These are phyloP conservation scores for Amniculicola lignicola DNA, from an alignment of 495 filamentous ascomycete genomes.

Conservation along the genomic window DNA sequence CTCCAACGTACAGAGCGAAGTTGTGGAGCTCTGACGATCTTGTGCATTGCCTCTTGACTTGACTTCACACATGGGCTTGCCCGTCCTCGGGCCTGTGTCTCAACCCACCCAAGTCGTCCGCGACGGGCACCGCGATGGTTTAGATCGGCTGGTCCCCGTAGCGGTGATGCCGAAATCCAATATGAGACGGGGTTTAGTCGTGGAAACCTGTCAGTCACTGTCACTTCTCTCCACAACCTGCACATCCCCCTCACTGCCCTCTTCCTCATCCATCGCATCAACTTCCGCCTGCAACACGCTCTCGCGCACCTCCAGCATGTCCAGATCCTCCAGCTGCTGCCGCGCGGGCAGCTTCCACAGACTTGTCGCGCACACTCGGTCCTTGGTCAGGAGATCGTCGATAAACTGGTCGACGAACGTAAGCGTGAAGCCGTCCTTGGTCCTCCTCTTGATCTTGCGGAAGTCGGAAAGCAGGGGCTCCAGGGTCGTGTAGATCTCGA, in stretches of 20 bases:
- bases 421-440: slow-evolving; percentile 65
- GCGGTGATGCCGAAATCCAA: too few species aligned
- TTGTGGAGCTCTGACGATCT: too few species aligned
- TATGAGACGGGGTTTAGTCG: too few species aligned
- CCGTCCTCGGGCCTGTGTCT: too few species aligned
- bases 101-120: too few species aligned
- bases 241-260: slow-evolving; percentile 24
- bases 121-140: too few species aligned
- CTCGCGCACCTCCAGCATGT: slow-evolving; percentile 76
- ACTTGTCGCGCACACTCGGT: slow-evolving; percentile 85
- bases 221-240: not conserved
- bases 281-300: slow-evolving; percentile 80
- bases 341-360: slow-evolving; percentile 86
- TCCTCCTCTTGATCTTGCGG: slow-evolving; percentile 74
- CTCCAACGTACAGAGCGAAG: too few species aligned
- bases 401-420: slow-evolving; percentile 91
- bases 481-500: slow-evolving; percentile 72
- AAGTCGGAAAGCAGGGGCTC: slow-evolving; percentile 82
- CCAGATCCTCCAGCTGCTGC: slow-evolving; percentile 82
- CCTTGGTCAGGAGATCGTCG: slow-evolving; percentile 85
- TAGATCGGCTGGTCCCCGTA: too few species aligned
- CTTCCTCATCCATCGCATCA: slow-evolving; percentile 73
- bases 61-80: too few species aligned
- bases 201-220: too few species aligned
- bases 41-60: too few species aligned